Conservation (phyloP, 2,329 filamentous ascomycete genomes). For the Cadophora sp. region DNA sequence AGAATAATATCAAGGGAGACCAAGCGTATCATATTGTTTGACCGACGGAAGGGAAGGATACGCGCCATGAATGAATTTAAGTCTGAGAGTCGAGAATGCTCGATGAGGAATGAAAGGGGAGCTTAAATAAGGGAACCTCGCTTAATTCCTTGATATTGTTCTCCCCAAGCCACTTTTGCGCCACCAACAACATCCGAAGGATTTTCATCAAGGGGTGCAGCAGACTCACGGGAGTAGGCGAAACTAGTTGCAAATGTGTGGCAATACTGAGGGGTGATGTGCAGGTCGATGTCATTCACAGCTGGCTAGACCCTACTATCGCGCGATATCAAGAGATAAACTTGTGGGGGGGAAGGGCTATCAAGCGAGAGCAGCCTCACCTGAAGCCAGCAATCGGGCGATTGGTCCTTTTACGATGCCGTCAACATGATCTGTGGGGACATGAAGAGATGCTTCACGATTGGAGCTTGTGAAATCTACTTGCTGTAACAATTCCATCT, state of each 20-base stretch:
- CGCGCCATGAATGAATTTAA: slow-evolving; percentile 5
- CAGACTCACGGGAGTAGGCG: slow-evolving; percentile 16
- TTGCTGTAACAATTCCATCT: background rate
- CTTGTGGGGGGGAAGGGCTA: background rate
- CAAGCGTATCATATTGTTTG: slow-evolving; percentile 30
- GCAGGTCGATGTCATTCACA: background rate
- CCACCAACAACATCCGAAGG: slow-evolving; percentile 16
- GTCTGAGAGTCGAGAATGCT: slow-evolving; percentile 15
- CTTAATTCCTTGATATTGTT: slow-evolving; percentile 38
- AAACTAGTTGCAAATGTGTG: slow-evolving; percentile 6
- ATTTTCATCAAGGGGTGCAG: slow-evolving; percentile 18
- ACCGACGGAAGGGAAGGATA: slow-evolving; percentile 18
- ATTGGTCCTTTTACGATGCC: background rate
- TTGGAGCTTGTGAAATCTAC: background rate
- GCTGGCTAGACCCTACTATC: background rate
- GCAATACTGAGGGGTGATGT: background rate
- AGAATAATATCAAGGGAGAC: slow-evolving; percentile 24
- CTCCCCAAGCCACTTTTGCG: slow-evolving; percentile 29
- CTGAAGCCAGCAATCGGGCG: background rate
- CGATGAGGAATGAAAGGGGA: slow-evolving; percentile 27
- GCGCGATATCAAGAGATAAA: background rate
- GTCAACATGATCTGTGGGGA: background rate
- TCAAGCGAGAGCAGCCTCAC: slow-evolving; percentile 4
- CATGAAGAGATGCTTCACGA: background rate
- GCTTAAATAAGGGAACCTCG: slow-evolving; percentile 21